These are phyloP conservation scores for Penicillium crustosum DNA, from an alignment of 2,329 filamentous ascomycete species.

Conservation along the genomic window DNA sequence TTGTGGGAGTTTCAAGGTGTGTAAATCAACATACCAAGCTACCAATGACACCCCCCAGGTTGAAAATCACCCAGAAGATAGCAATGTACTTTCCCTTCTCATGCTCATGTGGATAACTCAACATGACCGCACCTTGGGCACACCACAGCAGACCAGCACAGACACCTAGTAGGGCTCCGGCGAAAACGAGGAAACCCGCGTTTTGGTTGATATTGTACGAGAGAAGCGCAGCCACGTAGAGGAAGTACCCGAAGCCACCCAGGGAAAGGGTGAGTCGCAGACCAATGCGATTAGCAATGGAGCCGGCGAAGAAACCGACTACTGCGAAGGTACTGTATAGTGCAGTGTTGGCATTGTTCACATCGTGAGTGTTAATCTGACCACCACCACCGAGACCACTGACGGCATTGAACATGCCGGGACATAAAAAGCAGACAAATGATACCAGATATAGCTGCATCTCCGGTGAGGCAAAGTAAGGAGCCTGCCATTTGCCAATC, in stretches of 20 bases:
- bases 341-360: slow-evolving; percentile 68
- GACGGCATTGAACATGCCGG: slow-evolving; percentile 71
- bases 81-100: slow-evolving; percentile 87
- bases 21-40: slow-evolving; percentile 54
- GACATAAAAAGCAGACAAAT: slow-evolving; percentile 69
- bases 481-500: slow-evolving; percentile 55
- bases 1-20: background rate
- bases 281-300: slow-evolving; percentile 47
- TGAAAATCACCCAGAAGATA: slow-evolving; percentile 95
- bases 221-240: slow-evolving; percentile 52
- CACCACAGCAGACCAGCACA: slow-evolving; percentile 53
- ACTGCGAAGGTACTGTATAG: slow-evolving; percentile 71
- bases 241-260: slow-evolving; percentile 50
- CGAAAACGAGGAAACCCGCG: slow-evolving; percentile 50
- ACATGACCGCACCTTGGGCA: slow-evolving; percentile 57
- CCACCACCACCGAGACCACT: slow-evolving; percentile 65
- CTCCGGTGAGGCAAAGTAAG: slow-evolving; percentile 72
- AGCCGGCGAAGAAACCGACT: slow-evolving; percentile 62
- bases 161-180: slow-evolving; percentile 51
- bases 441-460: slow-evolving; percentile 70
- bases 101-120: slow-evolving; percentile 79
- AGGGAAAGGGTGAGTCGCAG: slow-evolving; percentile 46
- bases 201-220: slow-evolving; percentile 53
- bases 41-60: slow-evolving; percentile 84
- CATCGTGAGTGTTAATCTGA: slow-evolving; percentile 56